A percentile compares a stretch with the other conserved stretches of the same genome.
Conservation (phyloP, 441 rosid genomes). For the Rhodomyrtus psidioides region DNA sequence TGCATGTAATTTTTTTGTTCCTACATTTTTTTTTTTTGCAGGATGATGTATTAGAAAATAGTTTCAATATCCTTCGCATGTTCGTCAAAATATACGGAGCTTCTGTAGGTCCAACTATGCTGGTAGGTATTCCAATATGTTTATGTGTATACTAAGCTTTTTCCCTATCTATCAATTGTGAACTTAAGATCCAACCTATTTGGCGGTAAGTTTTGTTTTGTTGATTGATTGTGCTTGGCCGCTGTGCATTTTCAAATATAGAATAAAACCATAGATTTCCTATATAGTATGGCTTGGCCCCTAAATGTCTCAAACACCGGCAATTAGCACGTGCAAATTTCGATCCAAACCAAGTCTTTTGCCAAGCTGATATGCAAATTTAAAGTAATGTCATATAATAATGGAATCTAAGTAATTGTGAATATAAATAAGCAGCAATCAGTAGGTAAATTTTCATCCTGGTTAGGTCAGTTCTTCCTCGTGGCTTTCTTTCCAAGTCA, state of each 20-base stretch:
- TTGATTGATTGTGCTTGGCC: background rate
- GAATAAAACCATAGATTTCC: background rate
- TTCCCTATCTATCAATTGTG: background rate
- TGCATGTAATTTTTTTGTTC: background rate
- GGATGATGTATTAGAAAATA: conserved; percentile 85
- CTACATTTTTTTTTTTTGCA: conserved; percentile 11
- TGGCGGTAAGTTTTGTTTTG: background rate
- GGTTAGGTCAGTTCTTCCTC: too few relatives aligned
- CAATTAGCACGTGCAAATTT: background rate
- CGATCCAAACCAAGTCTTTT: background rate
- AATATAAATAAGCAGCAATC: background rate
- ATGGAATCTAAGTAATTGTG: background rate
- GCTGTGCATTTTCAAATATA: background rate
- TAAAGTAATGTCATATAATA: background rate
- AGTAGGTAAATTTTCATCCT: background rate
- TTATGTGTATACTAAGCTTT: background rate
- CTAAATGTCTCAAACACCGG: background rate
- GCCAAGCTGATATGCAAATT: background rate
- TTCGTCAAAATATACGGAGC: conserved; percentile 69
- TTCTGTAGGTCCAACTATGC: conserved; percentile 48
- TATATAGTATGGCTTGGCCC: background rate
- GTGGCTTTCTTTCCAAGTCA: too few relatives aligned
- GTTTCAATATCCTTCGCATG: conserved; percentile 76
- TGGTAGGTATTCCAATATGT: conserved; percentile 32
- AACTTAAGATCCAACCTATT: background rate